Percentiles rank a stretch among this genome's conserved stretches.
Evolutionary conservation across 2,329 filamentous ascomycete genomes (phyloP).

Genomic region (Tolypocladium capitatum): DNA sequence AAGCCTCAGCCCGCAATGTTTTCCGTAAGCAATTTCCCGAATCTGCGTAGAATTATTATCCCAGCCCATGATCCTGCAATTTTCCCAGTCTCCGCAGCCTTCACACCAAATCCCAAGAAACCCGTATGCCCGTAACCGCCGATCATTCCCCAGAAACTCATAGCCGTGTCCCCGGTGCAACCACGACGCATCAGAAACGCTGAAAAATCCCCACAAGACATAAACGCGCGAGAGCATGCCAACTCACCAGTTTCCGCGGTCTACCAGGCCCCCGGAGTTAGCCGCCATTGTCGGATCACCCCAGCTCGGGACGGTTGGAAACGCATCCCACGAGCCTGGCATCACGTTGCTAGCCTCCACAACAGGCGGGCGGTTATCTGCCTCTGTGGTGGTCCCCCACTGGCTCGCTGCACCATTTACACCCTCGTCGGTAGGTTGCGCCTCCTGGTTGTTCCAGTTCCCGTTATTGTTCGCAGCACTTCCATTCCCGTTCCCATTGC

Average conservation of each 20-base stretch:
- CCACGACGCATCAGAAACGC: not conserved
- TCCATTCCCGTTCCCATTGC: not conserved
- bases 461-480: not conserved
- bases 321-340: conserved; percentile 17
- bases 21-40: not conserved
- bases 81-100: not conserved
- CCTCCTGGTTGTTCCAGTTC: not conserved
- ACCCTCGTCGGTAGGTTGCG: not conserved
- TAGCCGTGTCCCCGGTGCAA: not conserved
- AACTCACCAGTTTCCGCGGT: not conserved
- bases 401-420: not conserved
- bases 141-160: not conserved
- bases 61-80: not conserved
- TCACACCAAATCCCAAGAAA: not conserved
- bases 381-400: not conserved
- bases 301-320: conserved; percentile 12
- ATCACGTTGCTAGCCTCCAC: conserved; percentile 13
- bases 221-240: too few species aligned
- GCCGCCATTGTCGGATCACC: conserved; percentile 17
- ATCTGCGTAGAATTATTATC: too few species aligned
- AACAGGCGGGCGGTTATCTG: not conserved
- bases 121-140: not conserved
- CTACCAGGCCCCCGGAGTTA: conserved; percentile 9
- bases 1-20: not conserved
- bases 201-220: not conserved